These are phyloP conservation scores for Chlorella sp. DNA, from an alignment of 139 green algal species.

Conservation along the genomic window DNA sequence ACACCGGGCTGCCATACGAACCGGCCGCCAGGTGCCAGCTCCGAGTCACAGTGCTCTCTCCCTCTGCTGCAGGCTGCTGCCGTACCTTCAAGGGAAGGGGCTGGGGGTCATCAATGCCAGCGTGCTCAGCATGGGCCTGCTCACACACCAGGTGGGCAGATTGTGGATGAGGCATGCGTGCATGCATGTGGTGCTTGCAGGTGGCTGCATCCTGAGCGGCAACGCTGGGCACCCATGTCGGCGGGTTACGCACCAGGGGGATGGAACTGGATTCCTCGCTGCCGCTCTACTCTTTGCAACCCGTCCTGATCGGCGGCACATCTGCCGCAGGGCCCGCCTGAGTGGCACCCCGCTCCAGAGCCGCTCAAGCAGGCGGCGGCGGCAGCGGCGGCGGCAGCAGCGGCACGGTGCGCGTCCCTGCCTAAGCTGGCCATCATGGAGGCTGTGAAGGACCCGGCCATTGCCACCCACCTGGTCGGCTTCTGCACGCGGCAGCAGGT, in stretches of 20 bases:
- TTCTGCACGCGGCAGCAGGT: slow-evolving; percentile 72
- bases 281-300: too few relatives aligned
- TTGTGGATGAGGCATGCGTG: not conserved
- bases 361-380: slow-evolving; percentile 67
- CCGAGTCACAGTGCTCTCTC: too few relatives aligned
- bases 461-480: slow-evolving; percentile 85
- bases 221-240: too few relatives aligned
- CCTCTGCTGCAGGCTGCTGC: slow-evolving; percentile 48
- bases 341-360: slow-evolving; percentile 92
- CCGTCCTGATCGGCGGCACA: too few relatives aligned
- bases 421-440: slow-evolving; percentile 74
- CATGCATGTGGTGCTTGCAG: too few relatives aligned
- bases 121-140: slow-evolving; percentile 92
- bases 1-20: too few relatives aligned
- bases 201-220: too few relatives aligned
- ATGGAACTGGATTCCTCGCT: too few relatives aligned
- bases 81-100: slow-evolving; percentile 68
- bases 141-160: slow-evolving; percentile 67
- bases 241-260: too few relatives aligned
- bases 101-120: slow-evolving; percentile 93
- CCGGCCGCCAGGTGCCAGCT: too few relatives aligned
- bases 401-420: slow-evolving; percentile 59
- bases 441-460: slow-evolving; percentile 59
- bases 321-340: slow-evolving; percentile 74
- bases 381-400: slow-evolving; percentile 61